Conservation (phyloP, 306 rosid genomes). For the Trifolium fragiferum region DNA sequence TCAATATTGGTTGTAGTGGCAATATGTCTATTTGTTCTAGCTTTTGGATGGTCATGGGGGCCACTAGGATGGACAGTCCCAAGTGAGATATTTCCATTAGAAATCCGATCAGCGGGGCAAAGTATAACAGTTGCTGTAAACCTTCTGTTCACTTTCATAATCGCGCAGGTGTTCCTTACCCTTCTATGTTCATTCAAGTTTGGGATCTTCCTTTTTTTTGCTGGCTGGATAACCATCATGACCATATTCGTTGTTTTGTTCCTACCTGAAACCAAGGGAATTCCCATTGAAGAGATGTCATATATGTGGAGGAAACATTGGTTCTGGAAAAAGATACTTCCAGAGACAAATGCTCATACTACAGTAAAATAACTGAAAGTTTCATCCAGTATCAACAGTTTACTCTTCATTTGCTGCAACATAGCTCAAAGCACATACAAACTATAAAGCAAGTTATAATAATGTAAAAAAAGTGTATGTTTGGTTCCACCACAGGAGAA, state of each 20-base stretch:
- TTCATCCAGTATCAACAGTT: neutral
- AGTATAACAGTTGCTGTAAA: slow-evolving; percentile 7
- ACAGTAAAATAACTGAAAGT: neutral
- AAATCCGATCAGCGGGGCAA: slow-evolving; percentile 7
- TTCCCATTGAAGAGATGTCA: slow-evolving; percentile 12
- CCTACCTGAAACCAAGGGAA: slow-evolving; percentile 17
- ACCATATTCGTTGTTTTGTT: neutral
- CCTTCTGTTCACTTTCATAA: slow-evolving; percentile 15
- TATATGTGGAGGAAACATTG: slow-evolving; percentile 1
- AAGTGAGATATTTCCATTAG: slow-evolving; percentile 13
- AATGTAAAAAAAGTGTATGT: too few species aligned
- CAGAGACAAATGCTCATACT: neutral
- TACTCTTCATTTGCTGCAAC: neutral
- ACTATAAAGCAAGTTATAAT: too few species aligned
- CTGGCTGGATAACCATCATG: slow-evolving; percentile 14
- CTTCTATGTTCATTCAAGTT: slow-evolving; percentile 5
- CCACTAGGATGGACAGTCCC: slow-evolving; percentile 20
- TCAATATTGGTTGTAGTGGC: neutral
- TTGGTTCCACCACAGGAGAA: too few species aligned
- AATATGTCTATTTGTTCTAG: slow-evolving; percentile 9
- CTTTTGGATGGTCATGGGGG: slow-evolving; percentile 27
- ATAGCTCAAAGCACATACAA: neutral
- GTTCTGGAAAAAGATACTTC: slow-evolving; percentile 10
- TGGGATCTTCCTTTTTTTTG: slow-evolving; percentile 8
- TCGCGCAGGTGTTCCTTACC: neutral